Evolutionary conservation across 371 early-diverging fungal genomes (phyloP), one percentile per base, ranked within the genome.

Genomic region (Thermomucor indicae-seudaticae): DNA sequence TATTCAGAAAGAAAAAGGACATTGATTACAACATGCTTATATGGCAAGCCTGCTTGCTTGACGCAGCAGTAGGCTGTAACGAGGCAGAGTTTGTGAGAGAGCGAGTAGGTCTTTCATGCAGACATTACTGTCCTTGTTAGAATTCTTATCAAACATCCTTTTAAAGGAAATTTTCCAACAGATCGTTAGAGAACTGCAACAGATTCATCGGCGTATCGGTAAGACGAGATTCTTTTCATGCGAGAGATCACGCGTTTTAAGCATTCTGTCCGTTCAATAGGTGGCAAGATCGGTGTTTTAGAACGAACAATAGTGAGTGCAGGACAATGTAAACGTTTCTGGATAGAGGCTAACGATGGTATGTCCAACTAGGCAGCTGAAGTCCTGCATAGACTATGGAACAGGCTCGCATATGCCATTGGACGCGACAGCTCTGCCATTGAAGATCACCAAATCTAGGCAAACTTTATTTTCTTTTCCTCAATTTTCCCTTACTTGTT

Each of bases 341-440:
- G 14, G 11, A 51, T 14, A 6, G n/a, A 34, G 28, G 24, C 32
- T 41, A 32, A 22, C n/a, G n/a, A 29, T 5, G 12, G 28, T 28
- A 25, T 35, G 4, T 46, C 23, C 17, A 22, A 43, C 14, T 52
- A 71, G 72, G 73, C 70, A 31, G 65, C 57, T 40, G 75, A 69
- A 55, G 59, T 53, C 16, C 47, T 67, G 29, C 70, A 70, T 34
- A 43, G 75, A 25, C 47, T 70, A 1, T 74, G 70, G 68, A 57
- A 51, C 35, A 42, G 70, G 20, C 30, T 74, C 27, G 57, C 62
- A 12, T 67, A 67, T 34, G 44, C 54, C 22, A 47, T 62, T 11
- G 62, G 62, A 6, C 52, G 56, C 30, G 48, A 64, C 3, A 41
- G 45, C 11, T 46, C 51, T 29, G 25, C 42, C 19, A 24, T 38